These are phyloP conservation scores for Alternaria sp. DNA, from an alignment of 2,329 filamentous ascomycete species.

Conservation along the genomic window DNA sequence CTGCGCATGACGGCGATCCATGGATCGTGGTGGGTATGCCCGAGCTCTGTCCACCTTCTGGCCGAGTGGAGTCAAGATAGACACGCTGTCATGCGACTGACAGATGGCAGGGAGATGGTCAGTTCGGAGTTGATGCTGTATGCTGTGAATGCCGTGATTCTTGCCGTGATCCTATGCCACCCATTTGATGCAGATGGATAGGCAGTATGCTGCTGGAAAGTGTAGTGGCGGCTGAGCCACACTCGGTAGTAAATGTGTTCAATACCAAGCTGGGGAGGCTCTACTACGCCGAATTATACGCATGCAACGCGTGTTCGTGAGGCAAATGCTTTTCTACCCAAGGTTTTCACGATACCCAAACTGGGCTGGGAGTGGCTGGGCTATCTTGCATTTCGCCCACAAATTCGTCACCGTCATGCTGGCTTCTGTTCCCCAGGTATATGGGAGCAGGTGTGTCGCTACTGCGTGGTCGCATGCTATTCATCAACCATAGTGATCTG, in stretches of 20 bases:
- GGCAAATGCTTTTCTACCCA: slow-evolving; percentile 24
- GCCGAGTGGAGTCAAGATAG: slow-evolving; percentile 20
- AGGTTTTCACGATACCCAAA: slow-evolving; percentile 17
- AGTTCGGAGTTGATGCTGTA: background rate
- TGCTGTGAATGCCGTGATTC: background rate
- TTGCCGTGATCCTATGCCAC: background rate
- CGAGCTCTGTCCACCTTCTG: slow-evolving; percentile 20
- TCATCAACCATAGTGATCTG: slow-evolving; percentile 30
- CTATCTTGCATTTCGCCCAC: slow-evolving; percentile 28
- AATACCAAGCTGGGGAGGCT: background rate
- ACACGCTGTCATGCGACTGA: slow-evolving; percentile 22
- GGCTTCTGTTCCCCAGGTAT: slow-evolving; percentile 61
- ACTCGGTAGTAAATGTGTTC: slow-evolving; percentile 4
- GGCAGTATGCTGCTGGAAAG: background rate
- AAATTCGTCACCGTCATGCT: slow-evolving; percentile 39
- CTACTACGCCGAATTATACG: slow-evolving; percentile 25
- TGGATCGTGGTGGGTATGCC: slow-evolving; percentile 21
- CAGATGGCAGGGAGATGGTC: slow-evolving; percentile 12
- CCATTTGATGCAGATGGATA: background rate
- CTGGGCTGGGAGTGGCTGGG: slow-evolving; percentile 35
- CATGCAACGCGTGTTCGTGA: slow-evolving; percentile 32
- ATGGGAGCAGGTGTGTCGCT: slow-evolving; percentile 64
- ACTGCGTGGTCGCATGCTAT: slow-evolving; percentile 46
- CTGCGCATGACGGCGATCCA: slow-evolving; percentile 35
- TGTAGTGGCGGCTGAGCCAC: slow-evolving; percentile 23